Percentiles rank a stretch among this genome's conserved stretches.
These are phyloP conservation scores for Teratosphaeria viscida DNA, from an alignment of 2,329 filamentous ascomycete genomes.

Conservation along the genomic window DNA sequence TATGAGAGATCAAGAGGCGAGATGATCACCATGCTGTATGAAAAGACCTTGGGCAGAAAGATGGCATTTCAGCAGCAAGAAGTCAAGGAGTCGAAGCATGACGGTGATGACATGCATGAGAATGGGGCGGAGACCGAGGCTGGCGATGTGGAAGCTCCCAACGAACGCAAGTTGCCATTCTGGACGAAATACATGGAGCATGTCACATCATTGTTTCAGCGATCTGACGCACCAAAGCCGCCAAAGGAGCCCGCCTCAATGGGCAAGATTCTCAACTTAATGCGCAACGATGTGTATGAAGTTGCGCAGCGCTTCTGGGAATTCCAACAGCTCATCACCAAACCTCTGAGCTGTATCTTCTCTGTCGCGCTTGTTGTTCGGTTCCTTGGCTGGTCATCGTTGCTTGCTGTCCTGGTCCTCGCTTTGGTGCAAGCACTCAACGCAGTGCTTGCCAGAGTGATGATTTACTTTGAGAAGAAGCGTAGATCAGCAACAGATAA, in stretches of 20 bases:
- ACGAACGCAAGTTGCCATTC: conserved; percentile 1
- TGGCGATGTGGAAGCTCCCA: conserved; percentile 8
- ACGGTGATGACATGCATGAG: neutral
- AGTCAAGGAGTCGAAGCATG: conserved; percentile 1
- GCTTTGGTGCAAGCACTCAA: conserved; percentile 58
- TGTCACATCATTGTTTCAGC: conserved; percentile 5
- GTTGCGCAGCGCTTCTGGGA: conserved; percentile 80
- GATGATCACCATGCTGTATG: conserved; percentile 74
- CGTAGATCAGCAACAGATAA: conserved; percentile 66
- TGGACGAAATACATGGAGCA: conserved; percentile 4
- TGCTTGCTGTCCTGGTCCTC: conserved; percentile 55
- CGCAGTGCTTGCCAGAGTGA: conserved; percentile 51
- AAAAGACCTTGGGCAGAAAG: conserved; percentile 63
- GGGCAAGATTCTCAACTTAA: conserved; percentile 82
- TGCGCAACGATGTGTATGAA: conserved; percentile 72
- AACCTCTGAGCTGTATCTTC: conserved; percentile 65
- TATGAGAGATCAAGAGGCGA: conserved; percentile 81
- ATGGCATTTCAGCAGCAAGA: conserved; percentile 28
- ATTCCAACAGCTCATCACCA: conserved; percentile 62
- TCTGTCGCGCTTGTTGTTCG: conserved; percentile 65
- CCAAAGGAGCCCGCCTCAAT: conserved; percentile 59
- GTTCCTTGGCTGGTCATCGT: conserved; percentile 69
- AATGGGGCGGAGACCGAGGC: conserved; percentile 13
- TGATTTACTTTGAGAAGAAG: conserved; percentile 59
- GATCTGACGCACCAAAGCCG: conserved; percentile 15